Conservation (phyloP, 2,329 filamentous ascomycete species). For the Paraconiothyrium sp. region DNA sequence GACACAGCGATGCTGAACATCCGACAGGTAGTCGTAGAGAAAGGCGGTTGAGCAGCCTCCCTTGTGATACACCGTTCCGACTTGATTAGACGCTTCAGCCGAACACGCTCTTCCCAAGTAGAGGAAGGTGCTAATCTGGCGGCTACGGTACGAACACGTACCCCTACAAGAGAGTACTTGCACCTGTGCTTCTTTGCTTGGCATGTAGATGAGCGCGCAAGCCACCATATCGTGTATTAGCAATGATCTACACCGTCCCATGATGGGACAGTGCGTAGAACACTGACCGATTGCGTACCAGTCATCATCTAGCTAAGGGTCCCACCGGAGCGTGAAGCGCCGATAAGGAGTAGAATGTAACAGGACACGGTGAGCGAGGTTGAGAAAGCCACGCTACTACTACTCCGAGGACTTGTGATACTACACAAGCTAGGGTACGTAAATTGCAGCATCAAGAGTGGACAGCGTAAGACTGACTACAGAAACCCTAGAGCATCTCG, state of each 20-base stretch:
- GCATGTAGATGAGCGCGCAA: not conserved
- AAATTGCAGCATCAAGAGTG: slow-evolving; percentile 25
- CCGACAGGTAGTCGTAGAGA: not conserved
- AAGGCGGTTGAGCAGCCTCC: not conserved
- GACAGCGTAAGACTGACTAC: slow-evolving; percentile 12
- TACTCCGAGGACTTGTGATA: slow-evolving; percentile 30
- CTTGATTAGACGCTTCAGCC: slow-evolving; percentile 20
- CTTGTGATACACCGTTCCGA: slow-evolving; percentile 5
- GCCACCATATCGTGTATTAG: not conserved
- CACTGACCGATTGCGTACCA: slow-evolving; percentile 11
- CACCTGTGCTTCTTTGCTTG: slow-evolving; percentile 9
- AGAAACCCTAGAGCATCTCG: slow-evolving; percentile 10
- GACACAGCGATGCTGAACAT: not conserved
- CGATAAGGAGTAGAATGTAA: slow-evolving; percentile 32
- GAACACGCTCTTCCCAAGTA: slow-evolving; percentile 1
- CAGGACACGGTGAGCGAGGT: slow-evolving; percentile 21
- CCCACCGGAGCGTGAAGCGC: slow-evolving; percentile 1
- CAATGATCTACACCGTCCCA: slow-evolving; percentile 18
- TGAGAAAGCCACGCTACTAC: slow-evolving; percentile 27
- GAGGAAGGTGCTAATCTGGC: slow-evolving; percentile 16
- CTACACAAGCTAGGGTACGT: slow-evolving; percentile 37
- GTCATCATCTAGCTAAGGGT: slow-evolving; percentile 13
- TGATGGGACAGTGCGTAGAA: slow-evolving; percentile 15
- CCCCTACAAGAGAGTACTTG: slow-evolving; percentile 21
- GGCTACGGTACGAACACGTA: slow-evolving; percentile 20